Base-by-base conservation (phyloP, 2,329 filamentous ascomycete genomes). In the Penicillium sp. region DNA sequence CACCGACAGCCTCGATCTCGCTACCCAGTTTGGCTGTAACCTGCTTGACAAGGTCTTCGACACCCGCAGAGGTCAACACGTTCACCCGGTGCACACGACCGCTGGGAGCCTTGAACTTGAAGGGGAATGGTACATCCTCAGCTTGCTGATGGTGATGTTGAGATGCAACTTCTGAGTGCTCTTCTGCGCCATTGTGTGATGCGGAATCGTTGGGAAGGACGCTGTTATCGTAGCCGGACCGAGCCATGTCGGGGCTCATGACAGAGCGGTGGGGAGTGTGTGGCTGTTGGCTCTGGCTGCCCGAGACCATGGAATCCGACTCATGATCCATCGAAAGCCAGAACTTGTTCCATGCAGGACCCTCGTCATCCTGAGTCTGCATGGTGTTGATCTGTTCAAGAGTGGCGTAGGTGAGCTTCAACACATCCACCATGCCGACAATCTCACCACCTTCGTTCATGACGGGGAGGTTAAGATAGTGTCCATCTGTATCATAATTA, bases 341-440 rank as follows among this genome's bases (percentile, higher is more conserved):
- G 80, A 99, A 99, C 77, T 98, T 99, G 81, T 97, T 98, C 95
- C 95, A 99, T 7, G 95, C 95, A 5, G 95, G 95, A 0, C 95
- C 95, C 77, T 99, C 95, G 67, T 87, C 91, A 71, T 96, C 93
- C 43, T 86, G 85, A 52, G 88, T 92, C 42, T 85, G 87, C 88
- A 99, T 98, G 57, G 91, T 92, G 80, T 98, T 98, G 71, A 89
- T 87, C 83, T 97, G 93, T 77, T 99, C 95, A 52, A 99, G 84
- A 5, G 95, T 99, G 49, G 95, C 95, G 76, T 99, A 99, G 22
- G 95, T 99, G 70, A 99, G 84, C 80, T 98, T 98, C 61, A 99
- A 85, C 57, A 99, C 95, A 76, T 99, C 95, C 26, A 99, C 95
- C 95, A 99, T 99, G 69, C 95, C 95, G 57, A 99, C 95, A 71